Evolutionary conservation across 106 monocot species (phyloP).

Genomic region (Dendrobium huoshanense): DNA sequence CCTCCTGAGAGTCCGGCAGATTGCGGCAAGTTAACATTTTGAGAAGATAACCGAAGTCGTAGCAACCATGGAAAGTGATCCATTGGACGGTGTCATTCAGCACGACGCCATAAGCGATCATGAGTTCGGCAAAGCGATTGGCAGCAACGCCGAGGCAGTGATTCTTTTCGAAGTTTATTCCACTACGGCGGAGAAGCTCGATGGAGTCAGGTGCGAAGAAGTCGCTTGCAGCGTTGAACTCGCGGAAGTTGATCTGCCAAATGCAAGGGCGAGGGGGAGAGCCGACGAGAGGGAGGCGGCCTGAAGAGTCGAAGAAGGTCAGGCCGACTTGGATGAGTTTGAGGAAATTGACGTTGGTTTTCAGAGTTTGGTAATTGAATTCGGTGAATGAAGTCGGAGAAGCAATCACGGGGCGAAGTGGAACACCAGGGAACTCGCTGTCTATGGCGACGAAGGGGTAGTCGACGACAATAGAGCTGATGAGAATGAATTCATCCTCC

Average conservation of each 20-base stretch:
- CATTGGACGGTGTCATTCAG: no score
- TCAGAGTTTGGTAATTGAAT: constrained; percentile 20
- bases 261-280: no score
- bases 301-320: no score
- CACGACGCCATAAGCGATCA: no score
- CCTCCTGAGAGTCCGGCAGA: constrained; percentile 25
- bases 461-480: constrained; percentile 12
- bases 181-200: constrained; percentile 10
- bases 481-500: no score
- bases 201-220: not conserved
- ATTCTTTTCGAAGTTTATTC: constrained; percentile 35
- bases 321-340: constrained; percentile 10
- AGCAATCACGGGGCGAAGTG: no score
- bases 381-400: constrained; percentile 12
- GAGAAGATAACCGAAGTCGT: constrained; percentile 38
- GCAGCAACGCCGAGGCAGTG: constrained; percentile 21
- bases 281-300: no score
- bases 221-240: no score
- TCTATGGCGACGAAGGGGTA: constrained; percentile 21
- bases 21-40: not conserved
- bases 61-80: constrained; percentile 35
- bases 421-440: not conserved
- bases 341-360: constrained; percentile 37
- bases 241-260: no score
- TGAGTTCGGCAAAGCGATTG: constrained; percentile 22